phyloP scores from a whole-genome alignment of 2,329 filamentous ascomycete genomes.

The Verticillium klebahnii region DNA sequence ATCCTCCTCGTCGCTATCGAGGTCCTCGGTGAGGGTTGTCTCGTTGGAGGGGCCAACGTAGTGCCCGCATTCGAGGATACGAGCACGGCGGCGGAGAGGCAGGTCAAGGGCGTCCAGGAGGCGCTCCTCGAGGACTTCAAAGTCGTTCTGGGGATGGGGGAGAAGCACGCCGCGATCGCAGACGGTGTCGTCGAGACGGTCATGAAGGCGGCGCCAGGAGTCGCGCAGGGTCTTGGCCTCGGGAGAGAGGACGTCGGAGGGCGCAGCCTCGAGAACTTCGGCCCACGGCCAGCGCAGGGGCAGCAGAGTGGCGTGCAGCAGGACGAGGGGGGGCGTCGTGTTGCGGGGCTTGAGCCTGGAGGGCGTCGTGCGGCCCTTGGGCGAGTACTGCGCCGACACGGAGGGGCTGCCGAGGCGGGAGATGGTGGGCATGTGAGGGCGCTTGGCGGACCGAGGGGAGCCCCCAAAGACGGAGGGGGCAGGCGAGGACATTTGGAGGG shows the following conservation, averaged over 20 bases:
- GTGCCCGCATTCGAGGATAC: conserved; percentile 72
- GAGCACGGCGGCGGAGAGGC: conserved; percentile 56
- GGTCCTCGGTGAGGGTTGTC: conserved; percentile 35
- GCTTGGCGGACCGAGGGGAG: conserved; percentile 51
- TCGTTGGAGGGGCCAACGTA: conserved; percentile 61
- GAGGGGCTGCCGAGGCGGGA: conserved; percentile 54
- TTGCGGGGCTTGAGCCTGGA: conserved; percentile 52
- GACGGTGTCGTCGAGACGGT: conserved; percentile 68
- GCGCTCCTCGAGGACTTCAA: conserved; percentile 50
- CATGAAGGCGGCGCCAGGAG: conserved; percentile 63
- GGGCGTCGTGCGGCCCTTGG: conserved; percentile 49
- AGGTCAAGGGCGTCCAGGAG: conserved; percentile 60
- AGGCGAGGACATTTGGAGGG: conserved; percentile 68
- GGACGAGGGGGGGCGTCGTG: conserved; percentile 61
- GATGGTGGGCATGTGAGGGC: conserved; percentile 38
- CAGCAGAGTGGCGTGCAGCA: conserved; percentile 73
- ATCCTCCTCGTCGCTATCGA: conserved; percentile 40
- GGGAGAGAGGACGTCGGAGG: conserved; percentile 34
- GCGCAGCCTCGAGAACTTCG: conserved; percentile 41
- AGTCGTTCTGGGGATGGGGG: conserved; percentile 74
- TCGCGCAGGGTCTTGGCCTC: conserved; percentile 49
- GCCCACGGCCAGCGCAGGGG: conserved; percentile 65
- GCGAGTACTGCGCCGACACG: conserved; percentile 46
- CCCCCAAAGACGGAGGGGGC: conserved; percentile 47
- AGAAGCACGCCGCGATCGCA: conserved; percentile 70